Conservation (phyloP, 1,139 yeast genomes). For the Lodderomyces jiufengensis region DNA sequence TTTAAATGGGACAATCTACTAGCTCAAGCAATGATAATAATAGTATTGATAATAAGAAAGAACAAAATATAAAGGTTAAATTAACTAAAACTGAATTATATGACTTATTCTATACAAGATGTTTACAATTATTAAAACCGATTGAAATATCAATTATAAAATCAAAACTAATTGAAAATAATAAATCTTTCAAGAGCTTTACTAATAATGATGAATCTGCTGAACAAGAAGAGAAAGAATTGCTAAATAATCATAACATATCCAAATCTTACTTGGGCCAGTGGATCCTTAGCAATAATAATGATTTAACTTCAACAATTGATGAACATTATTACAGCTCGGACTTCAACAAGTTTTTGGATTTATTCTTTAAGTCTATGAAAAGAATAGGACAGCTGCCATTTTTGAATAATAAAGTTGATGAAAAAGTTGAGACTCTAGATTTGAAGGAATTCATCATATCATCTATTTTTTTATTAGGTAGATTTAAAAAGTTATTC, state of each 20-base stretch:
- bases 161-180: constrained; percentile 1
- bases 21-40: constrained; percentile 13
- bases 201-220: background rate
- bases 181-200: background rate
- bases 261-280: too few species aligned
- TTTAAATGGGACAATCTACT: constrained; percentile 22
- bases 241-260: background rate
- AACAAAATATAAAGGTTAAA: constrained; percentile 7
- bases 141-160: constrained; percentile 19
- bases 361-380: constrained; percentile 22
- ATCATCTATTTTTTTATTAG: constrained; percentile 25
- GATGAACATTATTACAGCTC: background rate
- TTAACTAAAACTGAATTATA: constrained; percentile 19
- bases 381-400: constrained; percentile 31
- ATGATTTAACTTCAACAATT: background rate
- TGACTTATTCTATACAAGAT: constrained; percentile 20
- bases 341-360: constrained; percentile 12
- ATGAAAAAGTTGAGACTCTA: constrained; percentile 11
- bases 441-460: constrained; percentile 24
- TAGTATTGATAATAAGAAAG: background rate
- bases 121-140: constrained; percentile 20
- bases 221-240: background rate
- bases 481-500: constrained; percentile 21
- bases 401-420: constrained; percentile 20
- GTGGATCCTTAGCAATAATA: background rate